Conservation (phyloP, 2,329 filamentous ascomycete species). For the Fusarium beomiforme region DNA sequence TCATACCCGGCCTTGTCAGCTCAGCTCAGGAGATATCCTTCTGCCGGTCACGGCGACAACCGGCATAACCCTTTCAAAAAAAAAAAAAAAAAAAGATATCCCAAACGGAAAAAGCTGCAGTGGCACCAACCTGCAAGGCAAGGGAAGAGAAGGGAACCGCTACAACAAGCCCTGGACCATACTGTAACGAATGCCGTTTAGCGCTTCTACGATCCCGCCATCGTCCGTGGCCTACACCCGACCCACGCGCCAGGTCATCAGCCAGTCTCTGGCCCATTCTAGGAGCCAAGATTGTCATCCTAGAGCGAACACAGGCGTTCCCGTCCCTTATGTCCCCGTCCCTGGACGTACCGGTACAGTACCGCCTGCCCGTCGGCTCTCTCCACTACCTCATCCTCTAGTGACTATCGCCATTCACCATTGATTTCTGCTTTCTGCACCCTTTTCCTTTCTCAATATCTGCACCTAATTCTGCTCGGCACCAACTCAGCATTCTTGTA, state of each 20-base stretch:
- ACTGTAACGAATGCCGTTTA: constrained; percentile 44
- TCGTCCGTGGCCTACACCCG: constrained; percentile 38
- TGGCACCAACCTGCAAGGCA: background rate
- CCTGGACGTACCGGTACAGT: constrained; percentile 24
- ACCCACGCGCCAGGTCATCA: constrained; percentile 36
- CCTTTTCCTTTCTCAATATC: constrained; percentile 25
- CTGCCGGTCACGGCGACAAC: constrained; percentile 24
- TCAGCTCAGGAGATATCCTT: constrained; percentile 14
- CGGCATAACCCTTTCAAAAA: constrained; percentile 4
- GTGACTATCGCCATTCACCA: constrained; percentile 34
- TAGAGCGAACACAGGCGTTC: constrained; percentile 32
- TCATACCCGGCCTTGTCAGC: constrained; percentile 11
- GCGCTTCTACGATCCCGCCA: constrained; percentile 43
- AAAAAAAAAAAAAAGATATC: background rate
- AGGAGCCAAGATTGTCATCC: constrained; percentile 36
- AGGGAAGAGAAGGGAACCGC: constrained; percentile 6
- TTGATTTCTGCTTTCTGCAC: constrained; percentile 35
- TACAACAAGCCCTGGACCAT: constrained; percentile 29
- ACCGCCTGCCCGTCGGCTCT: constrained; percentile 31
- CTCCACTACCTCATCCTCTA: constrained; percentile 32
- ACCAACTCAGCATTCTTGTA: background rate
- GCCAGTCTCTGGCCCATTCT: constrained; percentile 28
- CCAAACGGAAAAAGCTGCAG: constrained; percentile 11
- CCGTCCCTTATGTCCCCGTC: constrained; percentile 26
- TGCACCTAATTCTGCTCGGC: constrained; percentile 3